Evolutionary conservation across 2,329 filamentous ascomycete genomes (phyloP).

Genomic region (Scedosporium boydii): DNA sequence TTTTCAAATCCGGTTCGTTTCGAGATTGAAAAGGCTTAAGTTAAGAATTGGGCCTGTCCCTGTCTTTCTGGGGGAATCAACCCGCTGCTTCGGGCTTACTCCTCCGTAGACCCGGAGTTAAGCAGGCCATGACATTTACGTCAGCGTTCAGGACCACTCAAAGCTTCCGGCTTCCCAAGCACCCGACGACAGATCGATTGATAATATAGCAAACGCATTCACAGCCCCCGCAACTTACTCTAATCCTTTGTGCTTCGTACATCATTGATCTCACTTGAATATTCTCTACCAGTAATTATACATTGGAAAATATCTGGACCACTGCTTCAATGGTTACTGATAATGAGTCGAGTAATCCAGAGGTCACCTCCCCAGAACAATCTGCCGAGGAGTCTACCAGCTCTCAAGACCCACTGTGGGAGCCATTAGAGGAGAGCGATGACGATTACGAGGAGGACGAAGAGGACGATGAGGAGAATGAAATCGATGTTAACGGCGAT

Average conservation of each 20-base stretch:
- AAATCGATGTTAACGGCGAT: slow-evolving; percentile 14
- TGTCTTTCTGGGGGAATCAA: too few relatives aligned
- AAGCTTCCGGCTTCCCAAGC: too few relatives aligned
- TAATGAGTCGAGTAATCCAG: neutral
- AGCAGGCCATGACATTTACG: too few relatives aligned
- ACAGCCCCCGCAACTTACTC: neutral
- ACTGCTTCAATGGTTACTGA: neutral
- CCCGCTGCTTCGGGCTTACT: too few relatives aligned
- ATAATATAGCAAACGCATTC: too few relatives aligned
- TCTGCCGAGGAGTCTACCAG: neutral
- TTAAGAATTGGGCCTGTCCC: too few relatives aligned
- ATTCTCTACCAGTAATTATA: too few relatives aligned
- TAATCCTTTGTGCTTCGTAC: neutral
- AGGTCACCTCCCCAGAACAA: neutral
- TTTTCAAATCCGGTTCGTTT: too few relatives aligned
- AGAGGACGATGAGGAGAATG: slow-evolving; percentile 20
- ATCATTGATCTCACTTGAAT: neutral
- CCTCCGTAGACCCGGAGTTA: too few relatives aligned
- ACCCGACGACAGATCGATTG: too few relatives aligned
- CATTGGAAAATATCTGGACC: neutral
- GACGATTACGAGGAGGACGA: slow-evolving; percentile 16
- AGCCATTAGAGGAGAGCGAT: slow-evolving; percentile 10
- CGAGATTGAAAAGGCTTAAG: too few relatives aligned
- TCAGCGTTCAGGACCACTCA: too few relatives aligned
- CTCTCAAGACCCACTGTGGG: neutral